Conservation (phyloP, 805 yeast genomes). For the Teunomyces kruisii region DNA sequence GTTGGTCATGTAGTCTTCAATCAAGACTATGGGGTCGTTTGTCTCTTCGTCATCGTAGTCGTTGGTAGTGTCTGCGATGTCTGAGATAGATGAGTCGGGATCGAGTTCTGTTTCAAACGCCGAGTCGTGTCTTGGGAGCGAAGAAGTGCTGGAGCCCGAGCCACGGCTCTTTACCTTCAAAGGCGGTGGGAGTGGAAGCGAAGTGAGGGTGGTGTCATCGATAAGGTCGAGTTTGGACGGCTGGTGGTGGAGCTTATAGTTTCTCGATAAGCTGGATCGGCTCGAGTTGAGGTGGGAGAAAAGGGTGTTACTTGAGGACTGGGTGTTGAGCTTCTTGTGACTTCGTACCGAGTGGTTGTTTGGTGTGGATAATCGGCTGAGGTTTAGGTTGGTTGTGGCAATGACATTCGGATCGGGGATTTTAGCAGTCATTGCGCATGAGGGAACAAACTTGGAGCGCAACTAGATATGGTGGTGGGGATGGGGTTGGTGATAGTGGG, state of each 20-base stretch:
- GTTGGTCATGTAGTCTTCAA: constrained; percentile 56
- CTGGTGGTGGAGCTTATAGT: constrained; percentile 21
- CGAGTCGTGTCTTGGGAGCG: not conserved
- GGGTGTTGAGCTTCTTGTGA: not conserved
- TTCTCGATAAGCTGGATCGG: not conserved
- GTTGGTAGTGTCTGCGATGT: constrained; percentile 10
- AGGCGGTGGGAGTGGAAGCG: constrained; percentile 56
- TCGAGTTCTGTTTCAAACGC: not conserved
- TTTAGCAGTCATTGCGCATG: not conserved
- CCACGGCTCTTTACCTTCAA: constrained; percentile 16
- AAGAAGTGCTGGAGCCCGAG: constrained; percentile 6
- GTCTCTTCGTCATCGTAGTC: constrained; percentile 20
- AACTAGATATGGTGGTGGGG: no score
- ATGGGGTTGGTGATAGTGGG: no score
- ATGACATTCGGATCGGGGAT: constrained; percentile 11
- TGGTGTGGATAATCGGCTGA: constrained; percentile 8
- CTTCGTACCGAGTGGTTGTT: not conserved
- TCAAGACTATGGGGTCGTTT: constrained; percentile 46
- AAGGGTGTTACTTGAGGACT: not conserved
- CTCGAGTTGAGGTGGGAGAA: not conserved
- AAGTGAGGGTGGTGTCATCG: constrained; percentile 48
- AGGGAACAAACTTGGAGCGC: not conserved
- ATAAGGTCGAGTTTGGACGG: constrained; percentile 48
- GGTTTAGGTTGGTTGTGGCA: constrained; percentile 13
- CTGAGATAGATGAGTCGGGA: not conserved